Evolutionary conservation across 2,329 filamentous ascomycete species (phyloP).

Genomic region (Zelopaecilomyces penicillatus): DNA sequence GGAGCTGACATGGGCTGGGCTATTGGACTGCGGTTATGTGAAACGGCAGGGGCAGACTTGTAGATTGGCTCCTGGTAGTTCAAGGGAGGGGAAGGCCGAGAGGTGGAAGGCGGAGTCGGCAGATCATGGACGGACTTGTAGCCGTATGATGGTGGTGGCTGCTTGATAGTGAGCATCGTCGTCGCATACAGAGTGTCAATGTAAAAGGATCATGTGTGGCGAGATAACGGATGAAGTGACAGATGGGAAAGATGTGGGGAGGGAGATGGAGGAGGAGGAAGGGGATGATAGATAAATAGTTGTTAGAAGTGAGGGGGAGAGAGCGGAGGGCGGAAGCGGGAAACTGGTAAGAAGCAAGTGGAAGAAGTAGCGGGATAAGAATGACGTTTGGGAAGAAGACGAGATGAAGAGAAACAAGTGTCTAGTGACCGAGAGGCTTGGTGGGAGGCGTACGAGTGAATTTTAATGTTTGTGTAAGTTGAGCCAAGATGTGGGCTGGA

Average conservation of each 20-base stretch:
- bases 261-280: constrained; percentile 4
- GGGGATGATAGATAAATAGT: not conserved
- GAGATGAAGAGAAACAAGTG: constrained; percentile 14
- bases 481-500: constrained; percentile 30
- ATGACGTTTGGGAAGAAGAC: constrained; percentile 7
- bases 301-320: constrained; percentile 8
- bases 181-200: constrained; percentile 20
- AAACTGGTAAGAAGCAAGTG: not conserved
- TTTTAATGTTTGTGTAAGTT: constrained; percentile 26
- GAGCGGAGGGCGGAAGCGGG: not conserved
- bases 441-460: constrained; percentile 15
- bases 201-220: constrained; percentile 20
- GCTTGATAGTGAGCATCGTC: constrained; percentile 55
- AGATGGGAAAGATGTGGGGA: constrained; percentile 6
- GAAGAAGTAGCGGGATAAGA: constrained; percentile 5
- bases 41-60: constrained; percentile 30
- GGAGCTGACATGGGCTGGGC: constrained; percentile 58
- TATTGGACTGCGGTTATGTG: constrained; percentile 38
- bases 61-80: constrained; percentile 39
- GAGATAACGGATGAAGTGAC: constrained; percentile 5
- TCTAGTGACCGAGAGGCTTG: too few relatives aligned
- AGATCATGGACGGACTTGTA: constrained; percentile 55
- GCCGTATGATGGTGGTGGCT: constrained; percentile 50
- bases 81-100: constrained; percentile 47
- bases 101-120: constrained; percentile 48